These are phyloP conservation scores for Entophlyctis luteolus DNA, from an alignment of 192 early-diverging fungal species.

Conservation along the genomic window DNA sequence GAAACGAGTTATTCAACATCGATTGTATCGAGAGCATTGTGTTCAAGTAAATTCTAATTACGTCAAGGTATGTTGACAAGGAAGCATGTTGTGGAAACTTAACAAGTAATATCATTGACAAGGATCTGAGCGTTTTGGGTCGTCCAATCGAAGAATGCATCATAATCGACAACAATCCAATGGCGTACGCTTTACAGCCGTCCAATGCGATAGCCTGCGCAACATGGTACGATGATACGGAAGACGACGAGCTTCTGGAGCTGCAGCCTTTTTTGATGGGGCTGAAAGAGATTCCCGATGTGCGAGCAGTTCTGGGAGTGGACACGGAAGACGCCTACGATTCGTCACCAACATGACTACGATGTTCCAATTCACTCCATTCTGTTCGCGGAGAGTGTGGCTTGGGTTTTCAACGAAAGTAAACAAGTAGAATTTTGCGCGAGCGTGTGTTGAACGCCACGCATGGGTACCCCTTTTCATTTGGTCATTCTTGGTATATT, in stretches of 20 bases:
- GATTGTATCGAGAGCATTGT: constrained; percentile 86
- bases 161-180: constrained; percentile 15
- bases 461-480: neutral
- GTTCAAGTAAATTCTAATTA: constrained; percentile 82
- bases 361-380: neutral
- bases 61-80: constrained; percentile 62
- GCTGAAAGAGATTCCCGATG: constrained; percentile 15
- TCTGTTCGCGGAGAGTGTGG: neutral
- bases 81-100: neutral
- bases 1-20: constrained; percentile 73
- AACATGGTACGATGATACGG: constrained; percentile 9
- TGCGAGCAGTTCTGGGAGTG: constrained; percentile 12
- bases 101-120: neutral
- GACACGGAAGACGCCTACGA: neutral
- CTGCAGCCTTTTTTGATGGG: constrained; percentile 15
- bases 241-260: constrained; percentile 10
- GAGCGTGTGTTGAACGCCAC: too few relatives aligned
- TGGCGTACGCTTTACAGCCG: constrained; percentile 11
- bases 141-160: constrained; percentile 5
- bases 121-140: constrained; percentile 18
- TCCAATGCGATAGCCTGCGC: constrained; percentile 7
- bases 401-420: neutral
- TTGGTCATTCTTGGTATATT: neutral
- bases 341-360: neutral
- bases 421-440: too few relatives aligned